Percentiles rank a stretch among this genome's conserved stretches.
These are phyloP conservation scores for Fusarium torulosum DNA, from an alignment of 2,329 filamentous ascomycete species.

Conservation along the genomic window DNA sequence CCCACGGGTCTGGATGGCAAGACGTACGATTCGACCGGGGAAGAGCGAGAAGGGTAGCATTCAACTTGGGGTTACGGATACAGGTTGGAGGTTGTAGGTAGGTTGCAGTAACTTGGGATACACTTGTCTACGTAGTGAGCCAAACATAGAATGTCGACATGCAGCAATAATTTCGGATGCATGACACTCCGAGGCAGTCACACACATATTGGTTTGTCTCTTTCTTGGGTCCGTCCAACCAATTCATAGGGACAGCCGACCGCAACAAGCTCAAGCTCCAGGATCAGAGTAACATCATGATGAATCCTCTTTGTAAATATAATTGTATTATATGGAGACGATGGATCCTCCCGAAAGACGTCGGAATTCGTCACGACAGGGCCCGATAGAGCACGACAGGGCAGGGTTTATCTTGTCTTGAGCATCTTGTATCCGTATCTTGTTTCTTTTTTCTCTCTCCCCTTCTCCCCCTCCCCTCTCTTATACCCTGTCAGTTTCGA, in stretches of 20 bases:
- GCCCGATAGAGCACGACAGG: constrained; percentile 1
- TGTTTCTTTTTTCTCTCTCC: constrained; percentile 3
- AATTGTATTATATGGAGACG: constrained; percentile 8
- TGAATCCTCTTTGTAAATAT: constrained; percentile 2
- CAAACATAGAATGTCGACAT: constrained; percentile 42
- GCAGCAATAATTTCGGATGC: constrained; percentile 50
- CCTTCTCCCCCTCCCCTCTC: neutral
- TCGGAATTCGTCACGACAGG: constrained; percentile 15
- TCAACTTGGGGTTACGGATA: constrained; percentile 1
- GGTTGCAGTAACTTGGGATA: constrained; percentile 33
- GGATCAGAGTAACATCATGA: constrained; percentile 38
- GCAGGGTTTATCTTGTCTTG: constrained; percentile 13
- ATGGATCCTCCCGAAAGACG: constrained; percentile 25
- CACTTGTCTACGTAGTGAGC: constrained; percentile 17
- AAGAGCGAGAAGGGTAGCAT: constrained; percentile 25
- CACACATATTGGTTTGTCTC: constrained; percentile 35
- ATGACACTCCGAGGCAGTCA: constrained; percentile 45
- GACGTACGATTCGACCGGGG: constrained; percentile 25
- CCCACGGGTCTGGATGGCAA: constrained; percentile 23
- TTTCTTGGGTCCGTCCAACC: constrained; percentile 25
- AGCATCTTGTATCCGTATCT: constrained; percentile 6
- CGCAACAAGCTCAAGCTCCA: constrained; percentile 20
- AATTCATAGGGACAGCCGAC: constrained; percentile 27
- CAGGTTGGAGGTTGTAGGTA: constrained; percentile 11
- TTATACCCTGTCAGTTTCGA: constrained; percentile 18